Evolutionary conservation across 1,284 basidiomycete genomes (phyloP).

Genomic region (Sphagnurus paluster): DNA sequence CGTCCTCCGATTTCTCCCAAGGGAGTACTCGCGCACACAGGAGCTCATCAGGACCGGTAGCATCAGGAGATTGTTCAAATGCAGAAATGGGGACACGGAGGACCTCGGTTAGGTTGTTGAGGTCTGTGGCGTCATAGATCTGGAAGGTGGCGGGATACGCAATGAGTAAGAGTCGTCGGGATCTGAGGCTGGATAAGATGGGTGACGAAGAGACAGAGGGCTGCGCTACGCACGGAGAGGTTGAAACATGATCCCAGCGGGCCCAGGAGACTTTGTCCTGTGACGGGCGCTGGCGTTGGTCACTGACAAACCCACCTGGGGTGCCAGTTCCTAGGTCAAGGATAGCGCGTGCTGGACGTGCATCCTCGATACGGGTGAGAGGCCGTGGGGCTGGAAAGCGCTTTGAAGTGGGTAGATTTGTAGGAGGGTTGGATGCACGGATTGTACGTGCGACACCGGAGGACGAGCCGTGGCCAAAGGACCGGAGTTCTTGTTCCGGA

Average conservation of each 20-base stretch:
- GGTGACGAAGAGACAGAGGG: not conserved
- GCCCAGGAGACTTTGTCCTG: constrained; percentile 5
- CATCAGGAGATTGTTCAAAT: not conserved
- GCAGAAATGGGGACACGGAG: not conserved
- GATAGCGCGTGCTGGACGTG: constrained; percentile 6
- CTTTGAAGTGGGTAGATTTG: constrained; percentile 1
- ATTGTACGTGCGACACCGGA: constrained; percentile 2
- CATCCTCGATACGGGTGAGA: not conserved
- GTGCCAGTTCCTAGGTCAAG: constrained; percentile 7
- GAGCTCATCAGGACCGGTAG: not conserved
- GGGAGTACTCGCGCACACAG: not conserved
- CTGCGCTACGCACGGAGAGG: not conserved
- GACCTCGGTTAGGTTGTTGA: constrained; percentile 43
- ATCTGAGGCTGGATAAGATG: not conserved
- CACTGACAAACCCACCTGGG: not conserved
- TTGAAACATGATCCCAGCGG: constrained; percentile 3
- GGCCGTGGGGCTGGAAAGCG: not conserved
- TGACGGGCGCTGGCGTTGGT: too few relatives aligned
- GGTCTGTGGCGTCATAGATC: constrained; percentile 67
- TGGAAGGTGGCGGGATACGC: constrained; percentile 62
- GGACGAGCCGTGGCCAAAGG: not conserved
- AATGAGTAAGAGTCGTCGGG: constrained; percentile 50
- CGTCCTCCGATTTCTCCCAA: constrained; percentile 30
- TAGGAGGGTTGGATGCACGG: not conserved
- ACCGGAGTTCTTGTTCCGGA: not conserved